Evolutionary conservation across 306 rosid species (phyloP), one percentile per base, ranked within the genome.

Genomic region (Dryas octopetala): DNA sequence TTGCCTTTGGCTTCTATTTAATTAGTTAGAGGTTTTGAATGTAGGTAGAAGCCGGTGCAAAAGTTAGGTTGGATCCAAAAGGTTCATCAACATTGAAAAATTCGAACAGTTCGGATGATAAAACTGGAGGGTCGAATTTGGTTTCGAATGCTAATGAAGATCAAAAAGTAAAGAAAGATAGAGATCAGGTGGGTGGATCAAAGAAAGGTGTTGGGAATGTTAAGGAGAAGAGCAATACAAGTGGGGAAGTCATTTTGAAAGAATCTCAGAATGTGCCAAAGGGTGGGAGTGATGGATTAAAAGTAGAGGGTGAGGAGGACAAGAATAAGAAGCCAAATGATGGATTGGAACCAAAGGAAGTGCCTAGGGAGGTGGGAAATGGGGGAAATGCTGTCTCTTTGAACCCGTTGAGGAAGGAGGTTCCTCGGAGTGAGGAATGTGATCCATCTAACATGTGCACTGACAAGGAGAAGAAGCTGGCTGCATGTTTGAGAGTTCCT

Each of bases 401-500:
- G 28, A 58, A 58, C 10, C 53, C 48, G 9, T 57, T 44, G 54
- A 61, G 71, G 61, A 68, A 80, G 65, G 83, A 83, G 28, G 83
- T 71, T 9, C 46, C 80, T 59, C 32, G 51, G 12, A 74, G 51
- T 16, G 90, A 86, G 68, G 90, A 84, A 47, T 86, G 90, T 84
- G 87, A 68, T 76, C 59, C 68, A 43, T 77, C 84, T 52, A 83
- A 78, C 69, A 81, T 45, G 79, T 86, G 90, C 74, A 81, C 74
- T 3, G 74, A 69, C 15, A 58, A 79, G 71, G 76, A 64, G 59
- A 76, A 70, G 45, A 66, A 71, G 28, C 70, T 86, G 77, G 78
- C 81, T 70, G 88, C 86, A 3, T 84, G 90, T 79, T 84, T 86
- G 81, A 77, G 86, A 81, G 86, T 86, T 66, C 90, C 86, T 0